Base-by-base conservation (phyloP, 2,329 filamentous ascomycete species). In the Penicillium sumatraense region DNA sequence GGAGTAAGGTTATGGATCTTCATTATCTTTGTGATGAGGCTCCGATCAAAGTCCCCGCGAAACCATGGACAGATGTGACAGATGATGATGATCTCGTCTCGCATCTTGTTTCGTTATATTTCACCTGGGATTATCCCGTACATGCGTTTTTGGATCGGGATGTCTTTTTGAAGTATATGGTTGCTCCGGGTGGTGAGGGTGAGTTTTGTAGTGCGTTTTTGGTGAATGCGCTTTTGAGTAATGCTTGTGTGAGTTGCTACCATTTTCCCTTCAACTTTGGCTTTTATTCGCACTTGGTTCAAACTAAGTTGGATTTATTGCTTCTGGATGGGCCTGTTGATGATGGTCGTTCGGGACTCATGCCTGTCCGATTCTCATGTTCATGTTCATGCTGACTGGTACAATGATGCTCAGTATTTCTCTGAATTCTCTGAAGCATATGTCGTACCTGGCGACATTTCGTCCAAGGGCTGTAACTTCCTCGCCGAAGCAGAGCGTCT, bases 41-140 rank as follows among this genome's bases (percentile, higher is more conserved):
- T 24, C 72, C 72, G 7, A 63, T 67, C 26, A 60, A 63, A 20
- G 72, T 75, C 1, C 73, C 72, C 5, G 73, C 72, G 9, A 53
- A 59, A 47, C 72, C 93, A 8, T 97, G 93, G 93, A 95, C 92
- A 1, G 84, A 80, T 11, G 90, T 95, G 26, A 96, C 90, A 1
- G 81, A 84, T 46, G 90, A 96, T 68, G 80, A 85, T 8, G 83
- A 88, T 44, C 80, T 96, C 29, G 85, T 96, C 56, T 84, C 86
- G 10, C 91, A 96, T 73, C 82, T 96, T 24, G 84, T 96, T 63
- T 91, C 91, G 68, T 88, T 96, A 84, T 96, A 96, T 75, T 96
- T 96, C 73, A 90, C 86, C 63, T 96, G 92, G 88, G 91, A 96
- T 72, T 96, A 96, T 72, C 87, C 90, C n/a, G 96, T 92, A 72